Conservation (phyloP, 768 basidiomycete species). For the Tulasnella calospora region DNA sequence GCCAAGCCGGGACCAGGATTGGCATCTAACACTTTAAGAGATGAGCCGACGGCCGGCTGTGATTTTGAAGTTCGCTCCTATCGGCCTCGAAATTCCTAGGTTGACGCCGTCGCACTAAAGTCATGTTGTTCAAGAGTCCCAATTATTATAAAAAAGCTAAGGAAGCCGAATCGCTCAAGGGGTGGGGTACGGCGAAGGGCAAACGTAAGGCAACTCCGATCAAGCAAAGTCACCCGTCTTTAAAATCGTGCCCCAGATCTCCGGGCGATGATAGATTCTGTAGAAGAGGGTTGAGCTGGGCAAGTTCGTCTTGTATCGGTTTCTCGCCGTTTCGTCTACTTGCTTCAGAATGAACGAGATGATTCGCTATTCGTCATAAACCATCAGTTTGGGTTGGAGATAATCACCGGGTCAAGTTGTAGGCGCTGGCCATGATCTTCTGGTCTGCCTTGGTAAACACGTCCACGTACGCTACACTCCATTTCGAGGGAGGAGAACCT, state of each 20-base stretch:
- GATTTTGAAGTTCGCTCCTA: background rate
- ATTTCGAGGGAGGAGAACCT: slow-evolving; percentile 25
- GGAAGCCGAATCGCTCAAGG: background rate
- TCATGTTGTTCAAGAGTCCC: background rate
- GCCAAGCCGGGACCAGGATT: too few relatives aligned
- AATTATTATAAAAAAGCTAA: background rate
- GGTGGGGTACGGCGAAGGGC: background rate
- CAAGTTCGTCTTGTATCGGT: slow-evolving; percentile 78
- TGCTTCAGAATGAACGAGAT: slow-evolving; percentile 74
- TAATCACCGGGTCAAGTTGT: background rate
- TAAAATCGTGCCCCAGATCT: slow-evolving; percentile 29
- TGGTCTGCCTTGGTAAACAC: slow-evolving; percentile 73
- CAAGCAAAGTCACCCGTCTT: slow-evolving; percentile 17
- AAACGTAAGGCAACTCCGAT: background rate
- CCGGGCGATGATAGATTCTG: slow-evolving; percentile 44
- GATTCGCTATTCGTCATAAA: slow-evolving; percentile 58
- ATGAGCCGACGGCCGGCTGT: background rate
- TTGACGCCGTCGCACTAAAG: background rate
- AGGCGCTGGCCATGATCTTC: slow-evolving; percentile 69
- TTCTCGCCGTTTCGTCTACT: slow-evolving; percentile 74
- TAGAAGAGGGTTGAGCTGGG: slow-evolving; percentile 75
- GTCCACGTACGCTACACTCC: slow-evolving; percentile 46
- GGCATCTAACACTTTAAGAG: background rate
- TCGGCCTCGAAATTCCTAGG: too few relatives aligned
- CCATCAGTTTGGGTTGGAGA: background rate